phyloP scores from a whole-genome alignment of 2,329 filamentous ascomycete genomes.

The Metarhizium brunneum region DNA sequence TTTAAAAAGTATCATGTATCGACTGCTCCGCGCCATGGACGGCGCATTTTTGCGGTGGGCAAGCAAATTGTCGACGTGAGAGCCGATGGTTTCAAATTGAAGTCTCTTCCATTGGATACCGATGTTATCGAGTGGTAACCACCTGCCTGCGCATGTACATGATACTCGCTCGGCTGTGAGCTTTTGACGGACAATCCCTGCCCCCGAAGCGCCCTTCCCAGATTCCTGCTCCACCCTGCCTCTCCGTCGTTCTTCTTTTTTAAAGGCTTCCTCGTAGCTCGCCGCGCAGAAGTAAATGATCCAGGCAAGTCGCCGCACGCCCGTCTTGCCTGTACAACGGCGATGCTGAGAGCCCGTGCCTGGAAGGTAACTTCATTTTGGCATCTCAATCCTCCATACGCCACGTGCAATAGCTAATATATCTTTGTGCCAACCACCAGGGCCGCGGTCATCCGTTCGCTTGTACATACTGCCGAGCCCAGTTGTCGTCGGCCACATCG shows the following conservation, averaged over 20 bases:
- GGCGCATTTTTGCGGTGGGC: too few species aligned
- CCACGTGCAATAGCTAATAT: not conserved
- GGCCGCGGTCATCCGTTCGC: conserved; percentile 29
- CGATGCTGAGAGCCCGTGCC: conserved; percentile 34
- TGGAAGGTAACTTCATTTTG: conserved; percentile 24
- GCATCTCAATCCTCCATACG: conserved; percentile 1
- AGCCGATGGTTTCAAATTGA: too few species aligned
- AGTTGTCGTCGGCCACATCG: conserved; percentile 13
- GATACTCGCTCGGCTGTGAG: too few species aligned
- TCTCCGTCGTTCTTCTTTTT: not conserved
- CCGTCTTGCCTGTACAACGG: conserved; percentile 11
- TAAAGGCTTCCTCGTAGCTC: not conserved
- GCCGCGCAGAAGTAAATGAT: not conserved
- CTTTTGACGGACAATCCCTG: conserved; percentile 13
- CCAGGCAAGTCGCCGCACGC: not conserved
- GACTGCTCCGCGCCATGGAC: too few species aligned
- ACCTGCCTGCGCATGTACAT: too few species aligned
- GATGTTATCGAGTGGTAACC: too few species aligned
- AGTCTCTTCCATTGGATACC: too few species aligned
- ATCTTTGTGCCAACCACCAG: conserved; percentile 12
- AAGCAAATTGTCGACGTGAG: too few species aligned
- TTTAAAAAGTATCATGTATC: too few species aligned
- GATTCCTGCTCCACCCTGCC: too few species aligned
- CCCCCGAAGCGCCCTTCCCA: conserved; percentile 4
- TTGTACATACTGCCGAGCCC: conserved; percentile 30